Base-by-base conservation (phyloP, 306 rosid genomes). In the Luffa acutangula region DNA sequence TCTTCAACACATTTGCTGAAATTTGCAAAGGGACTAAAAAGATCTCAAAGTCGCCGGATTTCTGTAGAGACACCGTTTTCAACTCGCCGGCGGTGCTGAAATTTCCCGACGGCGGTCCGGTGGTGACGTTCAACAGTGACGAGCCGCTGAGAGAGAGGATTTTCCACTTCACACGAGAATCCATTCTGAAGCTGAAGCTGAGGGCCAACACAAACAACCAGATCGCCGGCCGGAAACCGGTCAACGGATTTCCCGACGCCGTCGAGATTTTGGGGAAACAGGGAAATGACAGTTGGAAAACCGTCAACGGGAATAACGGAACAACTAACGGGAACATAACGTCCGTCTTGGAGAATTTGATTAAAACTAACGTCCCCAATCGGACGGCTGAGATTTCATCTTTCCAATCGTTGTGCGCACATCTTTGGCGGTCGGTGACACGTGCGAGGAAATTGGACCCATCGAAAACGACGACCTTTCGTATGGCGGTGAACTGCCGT, bases 401-500 rank as follows among this genome's bases (percentile, higher is more conserved):
- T 11, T 79, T 79, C 10, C 82, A 79, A 69, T 79, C 82, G 6
- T 18, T 79, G 15, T 67, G 77, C 31, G 82, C 67, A 7, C 69
- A 79, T 36, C 64, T 79, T 11, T 79, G 82, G 82, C 77, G 77
- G 1, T 67, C 82, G 2, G 82, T 79, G 9, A 79, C 82, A 39
- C 77, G 76, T 39, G 82, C 82, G 25, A 79, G 82, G 54, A 79
- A 51, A 33, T 56, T 79, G 7, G 82, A 79, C 33, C 56, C 37
- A 2, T 6, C 36, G 0, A 79, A 69, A 69, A 67, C 82, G 82
- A 79, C 82, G 67, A 79, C 82, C 65, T 79, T 79, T 43, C 63
- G 82, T 1, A 79, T 79, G 57, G 82, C 82, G 9, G 82, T 79
- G 17, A 79, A 79, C 82, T 79, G 82, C 77, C 82, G 82, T 54